Base-by-base conservation (phyloP, 768 basidiomycete genomes). In the Russula lepida region DNA sequence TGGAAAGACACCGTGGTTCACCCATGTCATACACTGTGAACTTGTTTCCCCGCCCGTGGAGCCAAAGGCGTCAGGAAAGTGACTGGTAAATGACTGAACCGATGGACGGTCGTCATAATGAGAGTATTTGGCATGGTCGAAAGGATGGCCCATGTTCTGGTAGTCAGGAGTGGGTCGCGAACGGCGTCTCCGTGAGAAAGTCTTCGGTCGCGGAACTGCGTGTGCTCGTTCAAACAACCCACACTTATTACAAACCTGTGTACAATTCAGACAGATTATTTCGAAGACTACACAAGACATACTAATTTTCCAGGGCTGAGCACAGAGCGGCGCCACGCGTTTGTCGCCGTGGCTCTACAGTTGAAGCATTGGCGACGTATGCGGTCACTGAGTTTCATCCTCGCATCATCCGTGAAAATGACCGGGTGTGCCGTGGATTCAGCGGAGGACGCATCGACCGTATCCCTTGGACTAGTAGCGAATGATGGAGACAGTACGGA, bases 181-280 rank as follows among this genome's bases (percentile, higher is more conserved):
- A 27, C 49, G 55, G 23, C 56, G 46, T 54, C 35, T 47, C 51
- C 46, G 61, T 8, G 61, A 56, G 28, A 62, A 54, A 23, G 6
- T 39, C 9, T 53, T 53, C 0, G 88, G 88, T 35, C 88, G 77
- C 7, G 87, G 83, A 13, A 84, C 78, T 11, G 84, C 85, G 71
- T 90, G 88, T 0, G 88, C 89, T 41, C 88, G 80, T 70, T 90
- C 88, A 61, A 88, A 90, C 4, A 90, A 73, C 12, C 88, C 88
- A 66, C 88, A 89, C 69, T 89, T 90, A 76, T 76, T 75, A 66
- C 73, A 75, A 30, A 62, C 51, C 61, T 62, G 33, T 1, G 6
- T 12, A 15, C 4, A 9, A 23, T 4, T 62, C 32, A 62, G 50
- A 46, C 25, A 28, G n/a, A 43, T 21, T 19, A n/a, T 50, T 9